Evolutionary conservation across 371 early-diverging fungal species (phyloP), one percentile per base, ranked within the genome.

Genomic region (Mucor irregularis): DNA sequence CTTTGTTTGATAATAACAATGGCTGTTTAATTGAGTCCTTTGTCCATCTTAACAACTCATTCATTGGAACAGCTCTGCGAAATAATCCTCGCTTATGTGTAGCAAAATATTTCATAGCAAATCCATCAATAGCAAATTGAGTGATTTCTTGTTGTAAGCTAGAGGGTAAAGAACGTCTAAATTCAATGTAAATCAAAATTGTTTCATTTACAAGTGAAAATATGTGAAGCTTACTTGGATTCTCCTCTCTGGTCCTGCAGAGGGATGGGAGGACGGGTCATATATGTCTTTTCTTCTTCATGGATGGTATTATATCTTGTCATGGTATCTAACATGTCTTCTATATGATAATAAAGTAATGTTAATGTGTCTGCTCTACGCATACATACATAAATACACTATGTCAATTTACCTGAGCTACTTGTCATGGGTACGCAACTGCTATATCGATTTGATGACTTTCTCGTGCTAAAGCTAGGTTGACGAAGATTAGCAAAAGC

Each of bases 71-170:
- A 55, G 76, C 85, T 42, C 90, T 83, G 57, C 93, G 72, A 53
- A 96, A 90, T 0, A 73, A 66, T 0, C 96, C 96, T 35, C 85
- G 83, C 64, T 90, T 91, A 56, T 95, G 96, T 17, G 88, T 89
- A 0, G 91, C 76, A 76, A 98, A 98, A 66, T 94, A 93, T 59
- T 90, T 90, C 68, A 85, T 76, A 8, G 97, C 97, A 79, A 92
- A 97, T 0, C 94, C 93, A 35, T 93, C 92, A 56, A 96, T 92
- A 16, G 86, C 78, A 68, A 92, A 94, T 59, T 88, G 83, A 31
- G 70, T 82, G n/a, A 93, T 88, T 43, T 94, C 90, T 9, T 80
- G 57, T 53, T 83, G 82, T 43, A 93, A 64, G 51, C 83, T 84
- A 28, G 73, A 61, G n/a, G 93, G 91, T 21, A 88, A 69, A 25